Evolutionary conservation across 495 filamentous ascomycete species (phyloP).

Genomic region (Aspergillus kassunensis): DNA sequence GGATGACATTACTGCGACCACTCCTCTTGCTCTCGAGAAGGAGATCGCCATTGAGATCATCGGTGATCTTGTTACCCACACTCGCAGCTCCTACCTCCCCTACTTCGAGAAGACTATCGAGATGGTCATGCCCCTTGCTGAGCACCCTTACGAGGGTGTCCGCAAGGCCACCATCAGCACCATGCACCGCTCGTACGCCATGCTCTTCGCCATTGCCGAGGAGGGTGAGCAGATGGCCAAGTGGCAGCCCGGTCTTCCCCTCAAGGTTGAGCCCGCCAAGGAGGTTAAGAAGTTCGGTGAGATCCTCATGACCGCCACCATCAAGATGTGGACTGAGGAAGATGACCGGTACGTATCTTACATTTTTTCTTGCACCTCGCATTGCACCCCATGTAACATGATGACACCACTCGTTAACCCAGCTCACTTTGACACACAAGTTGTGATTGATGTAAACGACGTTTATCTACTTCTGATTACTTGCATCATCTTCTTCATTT

Average conservation of each 20-base stretch:
- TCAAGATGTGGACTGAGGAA: constrained; percentile 84
- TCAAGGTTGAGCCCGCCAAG: constrained; percentile 68
- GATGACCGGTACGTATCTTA: constrained; percentile 73
- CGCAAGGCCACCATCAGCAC: constrained; percentile 87
- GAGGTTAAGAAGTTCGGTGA: constrained; percentile 84
- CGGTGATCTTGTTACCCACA: constrained; percentile 85
- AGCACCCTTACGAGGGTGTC: constrained; percentile 90
- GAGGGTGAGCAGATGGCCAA: constrained; percentile 72
- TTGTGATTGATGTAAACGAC: constrained; percentile 85
- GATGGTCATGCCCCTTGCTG: constrained; percentile 68
- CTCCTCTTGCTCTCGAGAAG: constrained; percentile 88
- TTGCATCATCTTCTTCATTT: constrained; percentile 9
- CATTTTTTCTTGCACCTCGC: constrained; percentile 21
- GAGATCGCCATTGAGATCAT: constrained; percentile 95
- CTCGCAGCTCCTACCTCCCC: constrained; percentile 70
- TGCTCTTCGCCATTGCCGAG: constrained; percentile 81
- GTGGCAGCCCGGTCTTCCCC: constrained; percentile 85
- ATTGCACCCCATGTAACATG: constrained; percentile 44
- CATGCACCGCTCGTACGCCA: constrained; percentile 88
- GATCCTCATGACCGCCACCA: constrained; percentile 77
- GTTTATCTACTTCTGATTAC: constrained; percentile 53
- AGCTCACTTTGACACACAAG: constrained; percentile 95
- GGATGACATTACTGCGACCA: constrained; percentile 78
- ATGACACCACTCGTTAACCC: constrained; percentile 92
- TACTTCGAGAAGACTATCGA: constrained; percentile 91